phyloP scores from a whole-genome alignment of 208 protist genomes.

The Leishmania guyanensis region DNA sequence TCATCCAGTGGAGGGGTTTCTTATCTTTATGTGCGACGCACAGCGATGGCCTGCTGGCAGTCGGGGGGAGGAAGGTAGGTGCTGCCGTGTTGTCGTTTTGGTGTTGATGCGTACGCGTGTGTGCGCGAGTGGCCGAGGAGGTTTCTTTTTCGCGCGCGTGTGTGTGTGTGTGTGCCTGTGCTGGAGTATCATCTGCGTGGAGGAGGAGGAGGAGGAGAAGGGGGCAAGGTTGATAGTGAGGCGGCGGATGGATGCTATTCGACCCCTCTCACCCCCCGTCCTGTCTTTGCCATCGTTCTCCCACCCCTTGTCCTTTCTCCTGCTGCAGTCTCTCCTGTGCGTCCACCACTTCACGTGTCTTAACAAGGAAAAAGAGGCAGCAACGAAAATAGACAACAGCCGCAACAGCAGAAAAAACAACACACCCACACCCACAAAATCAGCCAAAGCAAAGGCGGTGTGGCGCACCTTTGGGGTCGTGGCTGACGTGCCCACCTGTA shows the following conservation, averaged over 20 bases:
- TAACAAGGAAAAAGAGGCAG: neutral
- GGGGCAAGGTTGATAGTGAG: neutral
- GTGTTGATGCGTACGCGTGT: neutral
- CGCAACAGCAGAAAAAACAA: neutral
- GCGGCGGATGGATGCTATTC: neutral
- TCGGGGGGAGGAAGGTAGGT: neutral
- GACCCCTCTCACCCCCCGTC: neutral
- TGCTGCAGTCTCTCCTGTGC: neutral
- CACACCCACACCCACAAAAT: neutral
- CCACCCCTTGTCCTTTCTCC: neutral
- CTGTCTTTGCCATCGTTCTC: neutral
- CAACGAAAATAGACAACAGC: no score
- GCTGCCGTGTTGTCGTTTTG: neutral
- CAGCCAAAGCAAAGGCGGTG: neutral
- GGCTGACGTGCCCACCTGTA: neutral
- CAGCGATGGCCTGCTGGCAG: neutral
- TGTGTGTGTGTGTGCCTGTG: neutral
- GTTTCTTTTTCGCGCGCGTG: neutral
- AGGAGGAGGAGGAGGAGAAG: neutral
- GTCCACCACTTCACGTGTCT: neutral
- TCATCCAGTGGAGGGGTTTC: neutral
- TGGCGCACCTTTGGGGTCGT: neutral
- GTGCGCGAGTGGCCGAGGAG: neutral
- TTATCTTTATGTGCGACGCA: neutral
- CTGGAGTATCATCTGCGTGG: neutral